Base-by-base conservation (phyloP, 2,329 filamentous ascomycete species). In the Elsinoe ampelina region DNA sequence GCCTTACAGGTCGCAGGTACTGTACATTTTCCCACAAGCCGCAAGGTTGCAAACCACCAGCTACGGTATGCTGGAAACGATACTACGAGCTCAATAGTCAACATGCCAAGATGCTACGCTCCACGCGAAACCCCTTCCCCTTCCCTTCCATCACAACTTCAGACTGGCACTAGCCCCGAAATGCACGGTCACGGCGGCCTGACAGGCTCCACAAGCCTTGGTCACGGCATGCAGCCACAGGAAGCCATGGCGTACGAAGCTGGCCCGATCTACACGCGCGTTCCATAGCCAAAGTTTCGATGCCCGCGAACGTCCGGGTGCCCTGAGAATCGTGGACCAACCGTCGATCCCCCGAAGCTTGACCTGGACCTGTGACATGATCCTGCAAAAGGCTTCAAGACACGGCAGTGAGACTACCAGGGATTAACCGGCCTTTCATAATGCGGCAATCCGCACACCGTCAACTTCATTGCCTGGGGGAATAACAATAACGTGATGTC, bases 181-280 rank as follows among this genome's bases (percentile, higher is more conserved):
- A 52, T 19, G 48, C 48, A 52, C 48, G 32, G 48, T 35, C 48
- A 39, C 39, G 32, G 48, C 48, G 48, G 48, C 48, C 48, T 52
- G 48, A 26, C 41, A 45, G 41, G 41, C 41, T 45, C 41, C 41
- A 52, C 48, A 38, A 39, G 48, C 15, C 48, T 52, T 52, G 48
- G 48, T 52, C 48, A 52, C 48, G 48, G 48, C 48, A 15, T 39
- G 32, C 32, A 52, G 48, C 48, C 48, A 52, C 34, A 7, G 20
- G 19, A 20, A 22, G 48, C 48, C 48, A 38, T 15, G 48, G 32
- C 48, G 32, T 20, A 38, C 10, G 32, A 12, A 35, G 17, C 48
- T 52, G 36, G 32, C 34, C 13, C 48, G 48, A 52, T 52, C 48
- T 52, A 13, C 48, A 52, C 17, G n/a, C 22, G 34, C 17, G 48